Base-by-base conservation (phyloP, 2,329 filamentous ascomycete species). In the Verticillium alfalfae region DNA sequence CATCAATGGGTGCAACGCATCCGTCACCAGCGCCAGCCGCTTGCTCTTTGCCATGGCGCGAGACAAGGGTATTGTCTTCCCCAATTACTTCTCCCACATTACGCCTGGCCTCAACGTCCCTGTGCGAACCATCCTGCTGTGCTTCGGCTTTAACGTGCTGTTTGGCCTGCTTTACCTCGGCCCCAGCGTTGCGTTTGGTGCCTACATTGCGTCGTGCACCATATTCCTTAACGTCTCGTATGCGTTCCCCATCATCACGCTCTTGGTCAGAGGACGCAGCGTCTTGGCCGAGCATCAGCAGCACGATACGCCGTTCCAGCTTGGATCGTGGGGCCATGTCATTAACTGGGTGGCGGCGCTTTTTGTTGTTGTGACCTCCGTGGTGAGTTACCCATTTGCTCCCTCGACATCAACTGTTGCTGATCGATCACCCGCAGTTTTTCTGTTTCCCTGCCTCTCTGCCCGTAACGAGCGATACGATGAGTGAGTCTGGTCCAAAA, bases 121-220 rank as follows among this genome's bases (percentile, higher is more conserved):
- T 1, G 70, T 78, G 2, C 72, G 72, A 34, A 71, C 77, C 2
- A 76, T 82, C 15, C 26, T 79, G 5, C 63, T 77, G 7, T 71
- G 75, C n/a, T 76, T 72, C n/a, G 65, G 73, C 5, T 77, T 81
- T 64, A 78, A 81, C 62, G 71, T 77, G 26, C 65, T 78, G 15
- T 80, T 81, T 54, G 79, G 78, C 1, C 71, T 81, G 2, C 70
- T 82, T 5, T 81, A 80, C 61, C 71, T 80, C 0, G 79, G 78
- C 1, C 79, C 77, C 1, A 73, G 73, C 15, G 79, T 80, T 12
- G 79, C 79, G 1, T 82, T 81, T 57, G 77, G 75, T 59, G 78
- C 79, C 7, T 79, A 80, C 62, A 73, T 79, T 0, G 75, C 78
- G 4, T 77, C 73, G 26, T 78, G 74, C 65, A 80, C 78, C 15